Conservation (phyloP, 2,329 filamentous ascomycete species). For the Beauveria varroae region DNA sequence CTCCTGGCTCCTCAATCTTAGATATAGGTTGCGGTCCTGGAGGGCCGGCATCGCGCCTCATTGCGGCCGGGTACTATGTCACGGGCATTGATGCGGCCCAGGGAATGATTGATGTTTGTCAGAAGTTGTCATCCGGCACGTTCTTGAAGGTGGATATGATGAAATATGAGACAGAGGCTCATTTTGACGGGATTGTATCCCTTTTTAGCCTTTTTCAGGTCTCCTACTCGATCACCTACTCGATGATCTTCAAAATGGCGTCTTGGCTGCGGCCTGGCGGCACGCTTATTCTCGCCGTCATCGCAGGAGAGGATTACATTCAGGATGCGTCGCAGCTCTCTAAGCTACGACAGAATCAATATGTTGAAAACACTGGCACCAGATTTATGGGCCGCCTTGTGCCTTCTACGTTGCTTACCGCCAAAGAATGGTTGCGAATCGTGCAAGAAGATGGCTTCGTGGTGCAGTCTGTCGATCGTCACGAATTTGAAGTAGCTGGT, state of each 20-base stretch:
- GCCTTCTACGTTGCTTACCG: background rate
- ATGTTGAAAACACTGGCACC: background rate
- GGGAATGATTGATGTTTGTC: constrained; percentile 7
- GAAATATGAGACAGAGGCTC: background rate
- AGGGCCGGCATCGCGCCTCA: constrained; percentile 3
- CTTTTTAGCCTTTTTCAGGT: background rate
- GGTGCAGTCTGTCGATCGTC: background rate
- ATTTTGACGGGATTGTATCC: background rate
- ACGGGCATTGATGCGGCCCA: constrained; percentile 10
- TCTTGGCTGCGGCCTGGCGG: background rate
- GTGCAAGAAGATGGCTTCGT: background rate
- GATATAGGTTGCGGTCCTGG: constrained; percentile 9
- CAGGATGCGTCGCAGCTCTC: background rate
- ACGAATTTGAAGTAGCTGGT: background rate
- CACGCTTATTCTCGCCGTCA: background rate
- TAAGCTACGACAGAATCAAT: background rate
- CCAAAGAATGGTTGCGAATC: background rate
- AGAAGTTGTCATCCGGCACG: background rate
- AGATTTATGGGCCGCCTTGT: background rate
- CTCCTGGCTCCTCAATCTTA: background rate
- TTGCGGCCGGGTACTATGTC: background rate
- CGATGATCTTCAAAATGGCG: background rate
- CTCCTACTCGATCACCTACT: background rate
- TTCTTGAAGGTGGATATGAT: background rate
- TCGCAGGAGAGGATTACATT: background rate